These are phyloP conservation scores for Paracorniculantispora psalliotae DNA, from an alignment of 2,329 filamentous ascomycete genomes.

Conservation along the genomic window DNA sequence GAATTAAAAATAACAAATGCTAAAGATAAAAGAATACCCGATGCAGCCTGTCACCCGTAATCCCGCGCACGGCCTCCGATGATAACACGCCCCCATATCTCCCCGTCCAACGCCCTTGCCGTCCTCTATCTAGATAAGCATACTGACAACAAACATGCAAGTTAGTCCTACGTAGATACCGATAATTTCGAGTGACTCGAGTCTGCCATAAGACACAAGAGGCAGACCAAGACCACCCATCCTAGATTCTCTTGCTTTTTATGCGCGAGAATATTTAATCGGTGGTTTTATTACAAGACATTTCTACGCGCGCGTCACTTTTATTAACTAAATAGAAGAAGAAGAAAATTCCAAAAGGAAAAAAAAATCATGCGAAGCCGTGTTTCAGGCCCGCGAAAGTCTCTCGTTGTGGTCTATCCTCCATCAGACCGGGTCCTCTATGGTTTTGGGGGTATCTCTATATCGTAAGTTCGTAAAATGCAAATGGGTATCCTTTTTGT, in stretches of 20 bases:
- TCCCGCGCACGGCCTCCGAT: background rate
- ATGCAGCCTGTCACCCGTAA: background rate
- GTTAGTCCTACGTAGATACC: background rate
- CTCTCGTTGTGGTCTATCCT: constrained; percentile 12
- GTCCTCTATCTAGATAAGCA: background rate
- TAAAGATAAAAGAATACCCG: background rate
- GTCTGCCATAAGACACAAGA: background rate
- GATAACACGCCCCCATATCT: constrained; percentile 4
- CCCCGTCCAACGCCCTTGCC: background rate
- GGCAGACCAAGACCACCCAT: constrained; percentile 1
- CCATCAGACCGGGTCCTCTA: constrained; percentile 8
- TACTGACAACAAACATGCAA: background rate
- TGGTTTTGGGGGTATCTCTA: constrained; percentile 12
- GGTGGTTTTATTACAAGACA: background rate
- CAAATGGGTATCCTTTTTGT: constrained; percentile 11
- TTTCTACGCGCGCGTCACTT: constrained; percentile 11
- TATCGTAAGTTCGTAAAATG: constrained; percentile 7
- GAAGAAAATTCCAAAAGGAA: background rate
- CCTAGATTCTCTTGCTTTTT: background rate
- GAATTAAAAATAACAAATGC: background rate
- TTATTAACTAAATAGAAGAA: constrained; percentile 15
- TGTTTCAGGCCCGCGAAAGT: constrained; percentile 11
- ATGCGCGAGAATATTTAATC: constrained; percentile 2
- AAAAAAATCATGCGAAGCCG: constrained; percentile 12
- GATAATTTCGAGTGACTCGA: background rate